Evolutionary conservation across 2,329 filamentous ascomycete genomes (phyloP).

Genomic region (Penicillium sclerotiorum): DNA sequence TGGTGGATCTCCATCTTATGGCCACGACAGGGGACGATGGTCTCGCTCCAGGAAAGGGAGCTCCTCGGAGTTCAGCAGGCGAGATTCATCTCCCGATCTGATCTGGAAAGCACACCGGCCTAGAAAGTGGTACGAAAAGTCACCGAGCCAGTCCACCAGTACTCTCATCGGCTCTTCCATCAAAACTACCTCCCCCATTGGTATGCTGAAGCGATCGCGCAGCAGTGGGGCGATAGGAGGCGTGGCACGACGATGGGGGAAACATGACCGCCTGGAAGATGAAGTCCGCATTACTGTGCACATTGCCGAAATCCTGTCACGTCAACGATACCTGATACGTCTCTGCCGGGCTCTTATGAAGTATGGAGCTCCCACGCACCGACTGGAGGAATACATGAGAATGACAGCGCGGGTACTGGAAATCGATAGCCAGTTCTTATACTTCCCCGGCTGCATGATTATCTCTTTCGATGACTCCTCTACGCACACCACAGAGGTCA

Average conservation of each 20-base stretch:
- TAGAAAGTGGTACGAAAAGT: conserved; percentile 46
- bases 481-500: conserved; percentile 51
- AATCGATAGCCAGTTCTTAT: conserved; percentile 86
- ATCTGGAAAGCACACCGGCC: conserved; percentile 32
- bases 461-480: conserved; percentile 72
- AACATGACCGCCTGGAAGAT: conserved; percentile 37
- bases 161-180: conserved; percentile 30
- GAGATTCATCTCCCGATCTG: conserved; percentile 36
- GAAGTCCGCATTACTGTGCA: conserved; percentile 63
- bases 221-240: conserved; percentile 38
- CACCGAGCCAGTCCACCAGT: conserved; percentile 37
- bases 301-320: conserved; percentile 69
- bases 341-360: conserved; percentile 85
- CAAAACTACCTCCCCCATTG: conserved; percentile 32
- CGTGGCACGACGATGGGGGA: conserved; percentile 19
- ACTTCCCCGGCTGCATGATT: conserved; percentile 91
- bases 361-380: conserved; percentile 87
- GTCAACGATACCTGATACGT: conserved; percentile 81
- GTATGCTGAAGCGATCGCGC: conserved; percentile 38
- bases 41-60: conserved; percentile 35
- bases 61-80: conserved; percentile 32
- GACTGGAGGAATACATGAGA: conserved; percentile 84
- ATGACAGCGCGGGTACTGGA: conserved; percentile 88
- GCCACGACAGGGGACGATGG: conserved; percentile 27
- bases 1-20: conserved; percentile 29